A percentile compares a stretch with the other conserved stretches of the same genome.
phyloP scores from a whole-genome alignment of 306 rosid species.

The Fagus crenata region DNA sequence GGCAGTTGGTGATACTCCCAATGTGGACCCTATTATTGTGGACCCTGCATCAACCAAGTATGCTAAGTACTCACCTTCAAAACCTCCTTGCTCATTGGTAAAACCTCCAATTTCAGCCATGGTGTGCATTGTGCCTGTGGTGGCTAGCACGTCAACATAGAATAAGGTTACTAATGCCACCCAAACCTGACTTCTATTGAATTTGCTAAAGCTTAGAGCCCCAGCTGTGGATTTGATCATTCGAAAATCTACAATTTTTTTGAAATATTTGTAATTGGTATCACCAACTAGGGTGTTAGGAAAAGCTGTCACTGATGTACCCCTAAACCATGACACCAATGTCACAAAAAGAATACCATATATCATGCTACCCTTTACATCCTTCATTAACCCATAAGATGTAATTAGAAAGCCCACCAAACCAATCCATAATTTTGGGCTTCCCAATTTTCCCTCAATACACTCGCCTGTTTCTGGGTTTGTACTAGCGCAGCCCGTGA shows the following conservation, averaged over 20 bases:
- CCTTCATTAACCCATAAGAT: conserved; percentile 65
- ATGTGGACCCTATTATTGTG: conserved; percentile 57
- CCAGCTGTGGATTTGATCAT: conserved; percentile 65
- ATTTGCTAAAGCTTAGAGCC: conserved; percentile 52
- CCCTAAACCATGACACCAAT: conserved; percentile 72
- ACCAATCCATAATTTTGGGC: conserved; percentile 80
- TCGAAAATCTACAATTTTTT: conserved; percentile 73
- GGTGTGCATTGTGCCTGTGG: conserved; percentile 77
- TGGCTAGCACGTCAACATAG: conserved; percentile 81
- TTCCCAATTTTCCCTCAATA: conserved; percentile 67
- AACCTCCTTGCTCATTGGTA: conserved; percentile 60
- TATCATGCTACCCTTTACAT: conserved; percentile 80
- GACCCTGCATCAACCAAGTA: conserved; percentile 80
- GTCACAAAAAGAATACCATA: conserved; percentile 84
- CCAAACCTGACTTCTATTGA: conserved; percentile 69
- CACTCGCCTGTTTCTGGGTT: conserved; percentile 74
- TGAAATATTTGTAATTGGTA: conserved; percentile 56
- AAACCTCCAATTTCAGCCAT: conserved; percentile 83
- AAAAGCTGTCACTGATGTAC: conserved; percentile 67
- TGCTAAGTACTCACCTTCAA: conserved; percentile 89
- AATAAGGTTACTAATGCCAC: conserved; percentile 70
- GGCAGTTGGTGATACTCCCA: conserved; percentile 71
- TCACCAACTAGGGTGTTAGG: conserved; percentile 67
- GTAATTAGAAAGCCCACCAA: conserved; percentile 62
- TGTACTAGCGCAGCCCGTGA: conserved; percentile 57